Evolutionary conservation across 176 grass and related monocot species (phyloP), one percentile per base, ranked within the genome.

Genomic region (Triticum monococcum): DNA sequence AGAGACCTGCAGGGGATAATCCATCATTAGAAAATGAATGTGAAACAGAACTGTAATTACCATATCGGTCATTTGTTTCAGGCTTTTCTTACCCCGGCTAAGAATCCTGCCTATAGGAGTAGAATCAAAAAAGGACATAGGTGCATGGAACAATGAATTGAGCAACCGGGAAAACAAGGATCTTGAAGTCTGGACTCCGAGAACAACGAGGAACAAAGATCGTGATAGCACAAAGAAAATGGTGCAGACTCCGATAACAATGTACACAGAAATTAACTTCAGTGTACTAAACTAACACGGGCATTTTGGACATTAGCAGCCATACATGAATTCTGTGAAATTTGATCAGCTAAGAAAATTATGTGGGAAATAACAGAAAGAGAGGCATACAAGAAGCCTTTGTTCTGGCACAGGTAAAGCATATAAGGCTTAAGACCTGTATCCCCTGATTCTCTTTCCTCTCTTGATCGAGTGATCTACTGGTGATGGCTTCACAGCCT

Each of bases 291-390:
- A 72, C 90, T 92, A 71, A 99, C 84, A 87, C 79, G 38, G 64
- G 90, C 71, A 81, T 91, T 92, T 64, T 99, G 59, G 79, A 99
- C 85, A 82, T 96, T 94, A 41, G 97, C 89, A 83, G 97, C 97
- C 92, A 99, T 92, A 94, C 97, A 96, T 74, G 92, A 88, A 72
- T 96, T 98, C 73, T 96, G 97, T 56, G 93, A 99, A 88, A 99
- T 90, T 91, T 99, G 97, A 9, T 79, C 97, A 72, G 64, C n/a
- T 83, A 90, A 4, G 78, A 99, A 96, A 76, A 92, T 56, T 63
- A 92, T 46, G 64, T 94, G 94, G 66, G 64, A 87, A 33, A 96
- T 80, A 83, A 66, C 72, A 54, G 35, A n/a, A 17, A 99, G 14
- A 61, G 68, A 94, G 70, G 40, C 70, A 80, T 92, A 96, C 7